Base-by-base conservation (phyloP, 1,284 basidiomycete species). In the Spongispora temasekensis region DNA sequence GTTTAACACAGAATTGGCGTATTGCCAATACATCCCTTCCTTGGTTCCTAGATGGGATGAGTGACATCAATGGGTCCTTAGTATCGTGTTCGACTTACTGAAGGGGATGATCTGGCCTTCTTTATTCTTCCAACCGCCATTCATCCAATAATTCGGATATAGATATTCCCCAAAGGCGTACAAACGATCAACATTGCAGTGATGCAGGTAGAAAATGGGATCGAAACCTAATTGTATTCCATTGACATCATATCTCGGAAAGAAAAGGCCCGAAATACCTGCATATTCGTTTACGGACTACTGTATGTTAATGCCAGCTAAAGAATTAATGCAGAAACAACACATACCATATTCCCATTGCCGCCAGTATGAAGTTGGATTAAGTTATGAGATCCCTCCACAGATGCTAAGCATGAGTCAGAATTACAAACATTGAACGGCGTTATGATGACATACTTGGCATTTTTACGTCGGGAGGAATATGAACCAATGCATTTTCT, bases 81-180 rank as follows among this genome's bases (percentile, higher is more conserved):
- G 27, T 9, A 4, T 10, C 7, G 37, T 30, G 21, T 34, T 28
- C 3, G n/a, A 53, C 66, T 32, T 50, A 68, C 65, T 10, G 8
- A 65, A 65, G 3, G 60, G 37, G 1, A 42, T 3, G 13, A 3
- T 54, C 1, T 57, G 28, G 13, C 66, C 66, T 17, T 46, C 5
- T 4, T 44, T 8, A 37, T 53, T 40, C 31, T 54, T 64, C 65
- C 65, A 66, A 19, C 66, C 66, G 3, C 13, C 25, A 32, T 17
- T 57, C 0, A 65, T 57, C 64, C 64, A 63, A 23, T 65, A 67
- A 1, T 67, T 1, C 5, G 66, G 55, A 13, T 65, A 65, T 17
- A 65, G 10, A n/a, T 68, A 64, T 35, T 65, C 66, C 65, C 66
- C 68, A 50, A 65, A 64, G 2, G 64, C 60, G 23, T 65, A 68